A percentile compares a stretch with the other conserved stretches of the same genome.
These are phyloP conservation scores for Cutaneotrichosporon cavernicola DNA, from an alignment of 1,284 basidiomycete species.

Conservation along the genomic window DNA sequence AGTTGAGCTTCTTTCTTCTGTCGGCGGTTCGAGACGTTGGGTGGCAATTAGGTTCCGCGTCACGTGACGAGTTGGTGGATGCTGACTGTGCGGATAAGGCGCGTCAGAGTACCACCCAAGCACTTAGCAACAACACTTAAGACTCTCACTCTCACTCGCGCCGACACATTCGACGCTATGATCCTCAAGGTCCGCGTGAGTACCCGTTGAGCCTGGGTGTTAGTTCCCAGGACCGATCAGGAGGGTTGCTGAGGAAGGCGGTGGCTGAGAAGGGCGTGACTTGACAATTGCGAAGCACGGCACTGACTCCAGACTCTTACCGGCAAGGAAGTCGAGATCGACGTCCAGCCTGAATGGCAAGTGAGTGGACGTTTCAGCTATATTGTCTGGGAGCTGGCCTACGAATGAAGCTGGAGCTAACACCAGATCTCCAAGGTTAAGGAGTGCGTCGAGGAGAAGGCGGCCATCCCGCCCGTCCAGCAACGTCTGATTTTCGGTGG, in stretches of 20 bases:
- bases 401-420: conserved; percentile 8
- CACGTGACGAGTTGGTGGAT: not conserved
- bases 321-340: conserved; percentile 66
- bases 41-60: conserved; percentile 10
- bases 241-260: not conserved
- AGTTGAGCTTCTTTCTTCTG: not conserved
- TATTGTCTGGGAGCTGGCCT: no score
- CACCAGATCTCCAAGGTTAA: conserved; percentile 88
- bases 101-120: not conserved
- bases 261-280: not conserved
- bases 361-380: conserved; percentile 54
- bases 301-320: conserved; percentile 42
- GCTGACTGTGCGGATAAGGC: not conserved
- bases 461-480: conserved; percentile 94
- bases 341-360: conserved; percentile 89
- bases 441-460: conserved; percentile 98
- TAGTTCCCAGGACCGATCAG: not conserved
- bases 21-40: not conserved
- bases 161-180: conserved; percentile 31
- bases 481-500: conserved; percentile 94
- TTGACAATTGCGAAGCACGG: conserved; percentile 20
- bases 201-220: not conserved
- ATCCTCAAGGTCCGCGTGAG: conserved; percentile 53
- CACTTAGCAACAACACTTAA: not conserved
- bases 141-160: not conserved